A percentile compares a stretch with the other conserved stretches of the same genome.
These are phyloP conservation scores for Naganishia vaughanmartiniae DNA, from an alignment of 768 basidiomycete species.

Conservation along the genomic window DNA sequence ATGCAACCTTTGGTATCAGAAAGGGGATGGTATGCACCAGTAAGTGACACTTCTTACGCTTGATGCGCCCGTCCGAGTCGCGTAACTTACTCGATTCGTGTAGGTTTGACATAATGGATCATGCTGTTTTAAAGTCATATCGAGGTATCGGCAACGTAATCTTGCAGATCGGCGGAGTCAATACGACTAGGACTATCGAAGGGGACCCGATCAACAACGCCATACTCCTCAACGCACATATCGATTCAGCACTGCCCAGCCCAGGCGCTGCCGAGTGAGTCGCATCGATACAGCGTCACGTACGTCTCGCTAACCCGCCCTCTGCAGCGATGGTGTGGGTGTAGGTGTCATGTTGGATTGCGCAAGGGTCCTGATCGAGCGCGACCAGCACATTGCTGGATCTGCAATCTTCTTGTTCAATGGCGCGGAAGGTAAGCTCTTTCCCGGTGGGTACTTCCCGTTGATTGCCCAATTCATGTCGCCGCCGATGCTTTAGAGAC, in stretches of 20 bases:
- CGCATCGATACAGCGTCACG: not conserved
- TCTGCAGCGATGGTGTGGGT: slow-evolving; percentile 79
- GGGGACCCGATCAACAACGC: slow-evolving; percentile 72
- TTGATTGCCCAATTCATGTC: not conserved
- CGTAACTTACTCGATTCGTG: not conserved
- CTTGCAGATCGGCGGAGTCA: slow-evolving; percentile 66
- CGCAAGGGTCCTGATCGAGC: slow-evolving; percentile 68
- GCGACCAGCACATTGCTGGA: slow-evolving; percentile 70
- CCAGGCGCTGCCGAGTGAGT: slow-evolving; percentile 57
- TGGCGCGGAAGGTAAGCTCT: slow-evolving; percentile 64
- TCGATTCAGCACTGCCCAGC: slow-evolving; percentile 84
- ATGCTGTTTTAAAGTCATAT: slow-evolving; percentile 76
- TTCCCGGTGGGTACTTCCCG: not conserved
- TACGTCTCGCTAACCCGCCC: slow-evolving; percentile 40
- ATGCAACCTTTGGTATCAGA: slow-evolving; percentile 87
- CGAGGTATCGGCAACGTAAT: slow-evolving; percentile 84
- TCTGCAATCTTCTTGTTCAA: slow-evolving; percentile 88
- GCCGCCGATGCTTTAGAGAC: slow-evolving; percentile 58
- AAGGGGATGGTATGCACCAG: slow-evolving; percentile 84
- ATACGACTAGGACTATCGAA: slow-evolving; percentile 57
- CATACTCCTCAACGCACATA: slow-evolving; percentile 80
- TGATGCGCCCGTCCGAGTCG: slow-evolving; percentile 29
- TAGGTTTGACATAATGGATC: slow-evolving; percentile 89
- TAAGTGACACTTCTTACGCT: slow-evolving; percentile 53
- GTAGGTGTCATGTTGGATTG: slow-evolving; percentile 91